Percentiles rank a stretch among this genome's conserved stretches.
phyloP scores from a whole-genome alignment of 306 rosid species.

The Vigna nakashimae region DNA sequence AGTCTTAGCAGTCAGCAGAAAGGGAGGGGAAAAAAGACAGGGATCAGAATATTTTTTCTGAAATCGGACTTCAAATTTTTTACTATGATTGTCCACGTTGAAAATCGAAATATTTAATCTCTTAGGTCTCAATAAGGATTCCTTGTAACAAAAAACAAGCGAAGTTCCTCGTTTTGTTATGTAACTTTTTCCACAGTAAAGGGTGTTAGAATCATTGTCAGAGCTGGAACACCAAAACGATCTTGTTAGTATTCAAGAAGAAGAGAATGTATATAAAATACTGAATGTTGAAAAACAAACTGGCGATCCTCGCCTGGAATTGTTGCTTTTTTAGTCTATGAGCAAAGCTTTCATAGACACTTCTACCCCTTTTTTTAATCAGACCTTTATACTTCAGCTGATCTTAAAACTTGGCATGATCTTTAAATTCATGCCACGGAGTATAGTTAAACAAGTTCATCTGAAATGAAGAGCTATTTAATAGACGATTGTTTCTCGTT shows the following conservation, averaged over 20 bases:
- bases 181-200: background rate
- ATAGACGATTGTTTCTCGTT: background rate
- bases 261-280: background rate
- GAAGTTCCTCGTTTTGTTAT: slow-evolving; percentile 14
- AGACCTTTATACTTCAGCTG: background rate
- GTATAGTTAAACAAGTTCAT: background rate
- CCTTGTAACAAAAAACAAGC: background rate
- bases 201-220: background rate
- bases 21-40: background rate
- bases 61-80: slow-evolving; percentile 3
- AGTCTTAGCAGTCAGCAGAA: background rate
- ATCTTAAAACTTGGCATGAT: slow-evolving; percentile 1
- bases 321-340: background rate
- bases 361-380: background rate
- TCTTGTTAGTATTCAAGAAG: background rate
- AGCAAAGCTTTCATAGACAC: background rate
- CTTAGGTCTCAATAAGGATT: slow-evolving; percentile 1
- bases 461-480: slow-evolving; percentile 5
- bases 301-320: background rate
- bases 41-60: slow-evolving; percentile 6
- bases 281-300: background rate
- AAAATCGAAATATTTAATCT: slow-evolving; percentile 10
- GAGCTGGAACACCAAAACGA: background rate
- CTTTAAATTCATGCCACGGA: background rate
- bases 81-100: background rate